Evolutionary conservation across 2,329 filamentous ascomycete species (phyloP).

Genomic region (Diaporthe eres): DNA sequence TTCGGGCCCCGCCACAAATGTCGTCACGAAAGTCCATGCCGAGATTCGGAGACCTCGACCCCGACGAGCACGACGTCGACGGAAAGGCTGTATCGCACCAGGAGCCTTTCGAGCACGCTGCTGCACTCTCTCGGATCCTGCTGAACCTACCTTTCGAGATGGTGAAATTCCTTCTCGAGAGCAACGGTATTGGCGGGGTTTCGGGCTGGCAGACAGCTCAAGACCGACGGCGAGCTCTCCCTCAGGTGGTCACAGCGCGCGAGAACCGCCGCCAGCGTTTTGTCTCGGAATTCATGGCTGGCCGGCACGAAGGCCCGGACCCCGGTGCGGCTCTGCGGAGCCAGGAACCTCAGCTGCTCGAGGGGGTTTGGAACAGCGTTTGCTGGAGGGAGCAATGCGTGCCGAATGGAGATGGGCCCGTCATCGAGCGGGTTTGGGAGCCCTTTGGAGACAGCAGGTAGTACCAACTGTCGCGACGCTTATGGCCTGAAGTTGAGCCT

Average conservation of each 20-base stretch:
- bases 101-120: slow-evolving; percentile 53
- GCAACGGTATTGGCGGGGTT: slow-evolving; percentile 65
- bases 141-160: slow-evolving; percentile 78
- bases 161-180: slow-evolving; percentile 76
- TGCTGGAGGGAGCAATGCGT: slow-evolving; percentile 64
- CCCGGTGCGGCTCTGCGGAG: slow-evolving; percentile 51
- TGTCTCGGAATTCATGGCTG: slow-evolving; percentile 32
- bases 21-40: slow-evolving; percentile 43
- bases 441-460: slow-evolving; percentile 49
- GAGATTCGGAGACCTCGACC: slow-evolving; percentile 50
- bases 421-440: slow-evolving; percentile 61
- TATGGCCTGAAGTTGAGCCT: slow-evolving; percentile 28
- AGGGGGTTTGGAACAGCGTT: slow-evolving; percentile 61
- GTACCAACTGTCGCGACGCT: slow-evolving; percentile 27
- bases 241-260: slow-evolving; percentile 67
- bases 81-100: slow-evolving; percentile 52
- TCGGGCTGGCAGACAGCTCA: slow-evolving; percentile 65
- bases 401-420: slow-evolving; percentile 57
- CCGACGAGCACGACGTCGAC: slow-evolving; percentile 52
- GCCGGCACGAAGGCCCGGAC: slow-evolving; percentile 24
- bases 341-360: slow-evolving; percentile 54
- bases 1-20: neutral
- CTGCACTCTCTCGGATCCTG: slow-evolving; percentile 74
- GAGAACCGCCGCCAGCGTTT: slow-evolving; percentile 66
- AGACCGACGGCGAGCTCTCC: slow-evolving; percentile 63